These are phyloP conservation scores for Fusarium albosuccineum DNA, from an alignment of 2,329 filamentous ascomycete species.

Conservation along the genomic window DNA sequence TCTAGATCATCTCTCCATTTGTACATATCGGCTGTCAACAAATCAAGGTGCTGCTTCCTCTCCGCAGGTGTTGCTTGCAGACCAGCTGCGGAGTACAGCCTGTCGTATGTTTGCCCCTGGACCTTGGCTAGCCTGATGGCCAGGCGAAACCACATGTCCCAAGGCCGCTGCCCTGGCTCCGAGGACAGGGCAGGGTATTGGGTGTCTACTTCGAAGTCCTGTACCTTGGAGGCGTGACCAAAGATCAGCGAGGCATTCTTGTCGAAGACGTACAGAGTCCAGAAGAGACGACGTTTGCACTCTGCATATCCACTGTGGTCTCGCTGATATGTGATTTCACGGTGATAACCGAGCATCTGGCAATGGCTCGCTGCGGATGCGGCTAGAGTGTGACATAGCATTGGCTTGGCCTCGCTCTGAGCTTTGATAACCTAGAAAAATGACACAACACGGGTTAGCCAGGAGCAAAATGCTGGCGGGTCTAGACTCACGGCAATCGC, in stretches of 20 bases:
- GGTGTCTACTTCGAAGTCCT: slow-evolving; percentile 35
- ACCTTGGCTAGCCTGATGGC: slow-evolving; percentile 27
- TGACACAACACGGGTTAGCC: accelerated
- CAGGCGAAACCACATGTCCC: slow-evolving; percentile 26
- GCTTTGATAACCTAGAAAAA: slow-evolving; percentile 27
- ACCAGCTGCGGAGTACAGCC: slow-evolving; percentile 25
- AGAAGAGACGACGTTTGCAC: slow-evolving; percentile 31
- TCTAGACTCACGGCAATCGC: slow-evolving; percentile 18
- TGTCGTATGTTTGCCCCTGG: slow-evolving; percentile 27
- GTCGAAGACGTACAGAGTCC: slow-evolving; percentile 37
- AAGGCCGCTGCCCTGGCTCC: slow-evolving; percentile 19
- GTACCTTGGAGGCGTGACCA: slow-evolving; percentile 31
- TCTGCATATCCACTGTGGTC: slow-evolving; percentile 19
- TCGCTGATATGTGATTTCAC: slow-evolving; percentile 31
- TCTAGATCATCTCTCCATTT: slow-evolving; percentile 28
- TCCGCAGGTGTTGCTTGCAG: slow-evolving; percentile 16
- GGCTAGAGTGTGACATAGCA: slow-evolving; percentile 26
- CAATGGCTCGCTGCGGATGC: slow-evolving; percentile 31
- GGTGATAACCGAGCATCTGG: slow-evolving; percentile 38
- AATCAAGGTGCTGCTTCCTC: slow-evolving; percentile 20
- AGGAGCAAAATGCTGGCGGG: accelerated
- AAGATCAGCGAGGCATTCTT: slow-evolving; percentile 32
- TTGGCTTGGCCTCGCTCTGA: slow-evolving; percentile 22
- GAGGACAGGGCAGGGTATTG: slow-evolving; percentile 16
- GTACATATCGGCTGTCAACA: slow-evolving; percentile 15